Evolutionary conservation across 768 basidiomycete genomes (phyloP).

Genomic region (Asterophora lycoperdoides): DNA sequence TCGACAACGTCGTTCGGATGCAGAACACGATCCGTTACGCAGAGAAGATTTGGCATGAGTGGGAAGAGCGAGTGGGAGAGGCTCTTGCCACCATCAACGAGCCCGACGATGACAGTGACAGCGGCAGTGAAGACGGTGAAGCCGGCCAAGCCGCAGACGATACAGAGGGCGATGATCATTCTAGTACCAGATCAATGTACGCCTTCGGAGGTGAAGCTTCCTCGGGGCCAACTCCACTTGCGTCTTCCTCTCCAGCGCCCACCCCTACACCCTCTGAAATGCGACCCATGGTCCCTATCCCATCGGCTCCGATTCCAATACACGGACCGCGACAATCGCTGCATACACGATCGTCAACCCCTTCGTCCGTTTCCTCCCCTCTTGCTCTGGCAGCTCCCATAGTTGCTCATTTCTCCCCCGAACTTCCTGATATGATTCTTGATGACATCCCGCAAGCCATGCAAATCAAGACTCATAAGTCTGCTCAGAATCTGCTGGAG

Average conservation of each 20-base stretch:
- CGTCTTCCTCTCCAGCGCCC: conserved; percentile 47
- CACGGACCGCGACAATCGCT: conserved; percentile 42
- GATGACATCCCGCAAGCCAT: conserved; percentile 59
- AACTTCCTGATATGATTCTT: conserved; percentile 28
- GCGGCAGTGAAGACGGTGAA: conserved; percentile 40
- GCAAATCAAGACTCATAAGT: conserved; percentile 60
- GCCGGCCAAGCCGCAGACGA: conserved; percentile 26
- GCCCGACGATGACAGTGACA: conserved; percentile 45
- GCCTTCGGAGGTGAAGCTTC: conserved; percentile 45
- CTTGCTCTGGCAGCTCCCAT: conserved; percentile 83
- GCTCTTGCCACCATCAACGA: conserved; percentile 55
- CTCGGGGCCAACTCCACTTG: conserved; percentile 67
- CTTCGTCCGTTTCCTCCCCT: conserved; percentile 85
- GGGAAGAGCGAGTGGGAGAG: conserved; percentile 85
- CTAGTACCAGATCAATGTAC: conserved; percentile 65
- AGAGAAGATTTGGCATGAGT: conserved; percentile 95
- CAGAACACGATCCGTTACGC: conserved; percentile 96
- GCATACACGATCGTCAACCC: conserved; percentile 80
- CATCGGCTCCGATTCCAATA: conserved; percentile 26
- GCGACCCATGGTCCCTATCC: conserved; percentile 25
- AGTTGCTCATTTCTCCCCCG: conserved; percentile 49
- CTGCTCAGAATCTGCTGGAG: conserved; percentile 58
- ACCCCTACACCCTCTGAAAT: conserved; percentile 26
- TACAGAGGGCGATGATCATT: conserved; percentile 43
- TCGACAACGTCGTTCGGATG: conserved; percentile 92